These are phyloP conservation scores for Termitomyces sp. DNA, from an alignment of 768 basidiomycete species.

Conservation along the genomic window DNA sequence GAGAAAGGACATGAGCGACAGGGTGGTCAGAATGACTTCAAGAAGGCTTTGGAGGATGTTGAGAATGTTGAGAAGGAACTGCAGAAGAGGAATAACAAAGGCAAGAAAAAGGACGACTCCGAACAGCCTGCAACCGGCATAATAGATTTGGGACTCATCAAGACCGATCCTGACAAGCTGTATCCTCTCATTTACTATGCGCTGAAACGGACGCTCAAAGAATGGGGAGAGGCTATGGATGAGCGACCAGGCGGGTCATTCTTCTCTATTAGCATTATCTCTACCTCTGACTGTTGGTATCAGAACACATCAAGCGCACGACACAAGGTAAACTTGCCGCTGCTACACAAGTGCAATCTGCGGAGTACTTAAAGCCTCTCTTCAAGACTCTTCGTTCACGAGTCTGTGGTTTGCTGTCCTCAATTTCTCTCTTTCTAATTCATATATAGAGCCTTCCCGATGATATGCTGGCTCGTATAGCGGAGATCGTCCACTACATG, in stretches of 20 bases:
- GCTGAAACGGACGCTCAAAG: conserved; percentile 85
- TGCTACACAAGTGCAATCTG: conserved; percentile 92
- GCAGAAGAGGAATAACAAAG: conserved; percentile 52
- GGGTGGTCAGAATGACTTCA: conserved; percentile 94
- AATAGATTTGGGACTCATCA: conserved; percentile 77
- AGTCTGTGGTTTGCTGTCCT: conserved; percentile 41
- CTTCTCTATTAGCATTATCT: background rate
- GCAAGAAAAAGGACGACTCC: conserved; percentile 62
- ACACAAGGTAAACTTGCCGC: conserved; percentile 92
- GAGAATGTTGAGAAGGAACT: conserved; percentile 71
- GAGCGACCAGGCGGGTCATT: conserved; percentile 73
- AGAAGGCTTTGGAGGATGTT: conserved; percentile 81
- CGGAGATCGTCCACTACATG: conserved; percentile 96
- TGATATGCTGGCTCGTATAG: conserved; percentile 81
- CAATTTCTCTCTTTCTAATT: background rate
- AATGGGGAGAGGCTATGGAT: conserved; percentile 96
- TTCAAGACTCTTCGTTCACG: conserved; percentile 88
- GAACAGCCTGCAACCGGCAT: conserved; percentile 49
- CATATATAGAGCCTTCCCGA: conserved; percentile 59
- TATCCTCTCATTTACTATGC: conserved; percentile 98
- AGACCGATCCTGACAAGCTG: conserved; percentile 89
- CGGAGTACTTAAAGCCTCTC: conserved; percentile 93
- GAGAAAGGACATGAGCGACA: conserved; percentile 77
- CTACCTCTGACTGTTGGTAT: conserved; percentile 2
- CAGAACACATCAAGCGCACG: conserved; percentile 82